Conservation (phyloP, 306 rosid species). For the Lagenaria siceraria region DNA sequence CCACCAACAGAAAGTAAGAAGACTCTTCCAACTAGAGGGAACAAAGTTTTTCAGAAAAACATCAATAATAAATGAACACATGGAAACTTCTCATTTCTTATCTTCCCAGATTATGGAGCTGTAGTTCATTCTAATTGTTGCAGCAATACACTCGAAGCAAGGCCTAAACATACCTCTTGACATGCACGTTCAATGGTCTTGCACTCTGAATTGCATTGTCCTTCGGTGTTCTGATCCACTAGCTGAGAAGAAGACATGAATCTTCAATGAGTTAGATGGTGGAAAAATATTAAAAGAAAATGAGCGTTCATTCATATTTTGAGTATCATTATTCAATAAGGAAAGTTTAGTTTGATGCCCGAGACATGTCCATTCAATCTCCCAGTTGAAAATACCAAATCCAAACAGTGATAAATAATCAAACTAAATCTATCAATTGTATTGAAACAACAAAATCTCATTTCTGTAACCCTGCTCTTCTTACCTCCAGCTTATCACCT, state of each 20-base stretch:
- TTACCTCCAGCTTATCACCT: conserved; percentile 64
- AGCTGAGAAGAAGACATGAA: conserved; percentile 34
- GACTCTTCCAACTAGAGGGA: background rate
- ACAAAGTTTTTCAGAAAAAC: background rate
- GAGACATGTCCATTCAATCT: background rate
- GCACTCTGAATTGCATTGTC: conserved; percentile 96
- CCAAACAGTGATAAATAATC: background rate
- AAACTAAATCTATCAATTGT: background rate
- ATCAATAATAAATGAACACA: background rate
- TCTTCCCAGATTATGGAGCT: background rate
- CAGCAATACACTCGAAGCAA: background rate
- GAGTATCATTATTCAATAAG: background rate
- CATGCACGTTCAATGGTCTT: conserved; percentile 91
- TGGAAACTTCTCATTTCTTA: background rate
- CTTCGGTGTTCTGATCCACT: conserved; percentile 84
- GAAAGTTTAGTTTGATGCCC: background rate
- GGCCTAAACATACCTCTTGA: conserved; percentile 38
- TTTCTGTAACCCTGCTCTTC: background rate
- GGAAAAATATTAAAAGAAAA: background rate
- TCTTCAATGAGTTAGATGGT: background rate
- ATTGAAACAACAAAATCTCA: background rate
- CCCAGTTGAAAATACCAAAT: background rate
- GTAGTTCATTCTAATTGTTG: background rate
- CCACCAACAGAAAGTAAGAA: background rate
- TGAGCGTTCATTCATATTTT: background rate